Evolutionary conservation across 208 protist genomes (phyloP).

Genomic region (Acanthamoeba lenticulata): DNA sequence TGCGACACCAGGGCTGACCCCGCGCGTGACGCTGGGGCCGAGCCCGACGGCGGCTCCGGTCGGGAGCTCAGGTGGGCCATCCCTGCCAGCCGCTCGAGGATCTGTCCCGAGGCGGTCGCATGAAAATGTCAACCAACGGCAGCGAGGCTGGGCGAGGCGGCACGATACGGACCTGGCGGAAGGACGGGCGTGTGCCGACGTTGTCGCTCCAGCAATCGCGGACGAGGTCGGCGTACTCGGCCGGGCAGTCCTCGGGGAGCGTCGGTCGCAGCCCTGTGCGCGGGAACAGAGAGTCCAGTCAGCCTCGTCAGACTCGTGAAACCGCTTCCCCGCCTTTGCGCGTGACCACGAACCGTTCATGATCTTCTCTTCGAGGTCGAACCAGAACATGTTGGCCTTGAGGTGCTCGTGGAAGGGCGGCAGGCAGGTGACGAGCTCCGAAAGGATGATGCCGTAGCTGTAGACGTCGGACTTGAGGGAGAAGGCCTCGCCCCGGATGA

Average conservation of each 20-base stretch:
- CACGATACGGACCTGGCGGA: background rate
- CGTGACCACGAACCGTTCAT: background rate
- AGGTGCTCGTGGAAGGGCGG: constrained; percentile 32
- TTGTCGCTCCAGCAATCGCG: constrained; percentile 51
- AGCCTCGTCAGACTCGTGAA: no score
- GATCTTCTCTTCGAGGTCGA: constrained; percentile 51
- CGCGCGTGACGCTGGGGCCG: no score
- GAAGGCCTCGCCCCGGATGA: constrained; percentile 5
- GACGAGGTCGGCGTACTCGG: constrained; percentile 6
- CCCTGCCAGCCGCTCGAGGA: background rate
- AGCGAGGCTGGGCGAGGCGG: no score
- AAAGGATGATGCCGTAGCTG: constrained; percentile 52
- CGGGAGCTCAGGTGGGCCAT: background rate
- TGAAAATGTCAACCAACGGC: no score
- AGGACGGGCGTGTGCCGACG: background rate
- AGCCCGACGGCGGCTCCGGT: no score
- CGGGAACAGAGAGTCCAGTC: no score
- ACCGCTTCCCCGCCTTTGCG: background rate
- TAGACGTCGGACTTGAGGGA: constrained; percentile 56
- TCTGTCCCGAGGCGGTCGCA: background rate
- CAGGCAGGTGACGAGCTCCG: constrained; percentile 39
- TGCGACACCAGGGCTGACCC: no score
- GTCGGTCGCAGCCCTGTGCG: background rate
- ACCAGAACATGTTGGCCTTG: constrained; percentile 40
- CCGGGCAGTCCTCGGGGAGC: background rate